These are phyloP conservation scores for Kuraishia piskuri DNA, from an alignment of 805 yeast genomes.

Conservation along the genomic window DNA sequence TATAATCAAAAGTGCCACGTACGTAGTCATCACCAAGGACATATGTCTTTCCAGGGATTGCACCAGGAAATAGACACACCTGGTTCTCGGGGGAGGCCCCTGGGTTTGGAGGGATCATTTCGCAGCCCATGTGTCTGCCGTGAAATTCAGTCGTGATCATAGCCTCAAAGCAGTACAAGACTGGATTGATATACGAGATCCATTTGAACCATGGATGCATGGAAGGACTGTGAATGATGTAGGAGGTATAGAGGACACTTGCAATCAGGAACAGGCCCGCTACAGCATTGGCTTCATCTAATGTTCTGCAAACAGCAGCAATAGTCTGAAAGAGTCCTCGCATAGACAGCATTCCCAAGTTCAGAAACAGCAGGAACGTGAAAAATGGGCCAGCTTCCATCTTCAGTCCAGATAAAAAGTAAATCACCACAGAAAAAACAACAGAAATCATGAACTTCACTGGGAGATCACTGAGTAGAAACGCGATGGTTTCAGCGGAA, in stretches of 20 bases:
- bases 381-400: slow-evolving; percentile 46
- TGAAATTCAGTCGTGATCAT: slow-evolving; percentile 60
- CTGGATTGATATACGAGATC: slow-evolving; percentile 51
- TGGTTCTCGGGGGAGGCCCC: slow-evolving; percentile 27
- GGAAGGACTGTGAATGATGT: slow-evolving; percentile 46
- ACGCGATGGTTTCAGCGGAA: slow-evolving; percentile 62
- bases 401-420: slow-evolving; percentile 48
- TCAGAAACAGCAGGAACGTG: slow-evolving; percentile 35
- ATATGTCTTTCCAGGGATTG: slow-evolving; percentile 36
- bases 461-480: slow-evolving; percentile 54
- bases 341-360: slow-evolving; percentile 41
- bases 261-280: slow-evolving; percentile 47
- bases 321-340: slow-evolving; percentile 43
- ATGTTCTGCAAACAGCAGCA: slow-evolving; percentile 43
- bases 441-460: slow-evolving; percentile 39
- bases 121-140: slow-evolving; percentile 45
- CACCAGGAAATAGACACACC: slow-evolving; percentile 54
- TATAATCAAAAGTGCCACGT: slow-evolving; percentile 34
- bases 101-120: slow-evolving; percentile 51
- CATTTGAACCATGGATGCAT: slow-evolving; percentile 71
- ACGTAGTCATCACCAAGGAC: slow-evolving; percentile 59
- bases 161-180: slow-evolving; percentile 52
- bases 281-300: slow-evolving; percentile 47
- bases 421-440: slow-evolving; percentile 37
- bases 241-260: slow-evolving; percentile 53